Evolutionary conservation across 2,329 filamentous ascomycete species (phyloP), one percentile per base, ranked within the genome.

Genomic region (Sclerotinia glacialis): DNA sequence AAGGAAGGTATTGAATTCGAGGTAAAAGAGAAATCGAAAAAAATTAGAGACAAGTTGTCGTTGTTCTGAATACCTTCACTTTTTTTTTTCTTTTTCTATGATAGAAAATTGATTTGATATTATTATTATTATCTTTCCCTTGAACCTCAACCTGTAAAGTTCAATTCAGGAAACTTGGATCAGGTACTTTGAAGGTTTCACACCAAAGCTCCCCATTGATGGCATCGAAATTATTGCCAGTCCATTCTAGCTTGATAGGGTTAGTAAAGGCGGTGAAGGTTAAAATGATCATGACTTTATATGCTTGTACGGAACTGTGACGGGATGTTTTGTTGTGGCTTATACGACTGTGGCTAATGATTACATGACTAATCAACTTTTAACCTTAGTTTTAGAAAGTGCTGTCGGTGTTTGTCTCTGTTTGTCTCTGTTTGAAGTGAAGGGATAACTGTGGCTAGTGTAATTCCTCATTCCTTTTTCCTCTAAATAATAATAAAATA

Each of bases 171-270:
- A 59, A 59, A 59, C 18, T 34, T 23, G 28, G 28, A 3, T 23
- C 2, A 53, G 50, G 53, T n/a, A 34, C 50, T 53, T 53, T 53
- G 50, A 18, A 21, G 8, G 8, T 53, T 53, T 53, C 50, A 53
- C 6, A 34, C 28, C 50, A 34, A 31, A 21, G 31, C 26, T 28
- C 31, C 28, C 31, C 28, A 53, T 34, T 49, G 44, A 34, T 49
- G 40, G 37, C 9, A 11, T 60, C 28, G 14, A 47, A 49, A 60
- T 60, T 64, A 64, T 58, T 64, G 62, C 62, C 62, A 47, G 40
- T 18, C 23, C n/a, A 11, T 21, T 34, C 47, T 47, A 60, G n/a
- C 62, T 37, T 7, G 3, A 37, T 23, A 2, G 1, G 11, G 14
- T 31, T 46, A 46, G 42, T 26, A 18, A 58, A 37, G 18, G 62